phyloP scores from a whole-genome alignment of 345 rosid genomes.

The Diplotaxis tenuifolia region DNA sequence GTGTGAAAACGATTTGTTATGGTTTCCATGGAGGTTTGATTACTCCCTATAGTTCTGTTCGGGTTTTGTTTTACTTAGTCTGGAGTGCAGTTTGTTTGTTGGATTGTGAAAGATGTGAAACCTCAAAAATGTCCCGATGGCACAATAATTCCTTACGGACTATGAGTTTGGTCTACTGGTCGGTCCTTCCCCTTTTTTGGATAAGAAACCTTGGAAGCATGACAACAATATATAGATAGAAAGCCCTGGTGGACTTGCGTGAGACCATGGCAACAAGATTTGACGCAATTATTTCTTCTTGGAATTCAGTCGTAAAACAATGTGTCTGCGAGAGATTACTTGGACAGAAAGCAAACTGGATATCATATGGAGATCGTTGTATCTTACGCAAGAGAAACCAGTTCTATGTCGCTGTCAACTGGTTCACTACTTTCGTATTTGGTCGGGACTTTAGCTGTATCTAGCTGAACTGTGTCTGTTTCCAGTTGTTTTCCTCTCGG shows the following conservation, averaged over 20 bases:
- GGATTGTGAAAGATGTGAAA: slow-evolving; percentile 81
- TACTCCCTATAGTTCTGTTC: neutral
- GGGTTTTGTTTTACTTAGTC: slow-evolving; percentile 47
- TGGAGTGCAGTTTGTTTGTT: slow-evolving; percentile 83
- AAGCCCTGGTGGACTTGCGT: slow-evolving; percentile 91
- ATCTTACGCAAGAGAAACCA: slow-evolving; percentile 59
- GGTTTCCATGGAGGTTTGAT: neutral
- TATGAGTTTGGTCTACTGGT: slow-evolving; percentile 90
- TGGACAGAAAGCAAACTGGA: slow-evolving; percentile 76
- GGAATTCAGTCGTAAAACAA: neutral
- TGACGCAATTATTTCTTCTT: neutral
- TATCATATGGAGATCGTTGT: slow-evolving; percentile 74
- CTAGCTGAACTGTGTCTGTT: slow-evolving; percentile 1
- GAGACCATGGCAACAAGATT: slow-evolving; percentile 76
- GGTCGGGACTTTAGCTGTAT: slow-evolving; percentile 88
- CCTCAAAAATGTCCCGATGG: slow-evolving; percentile 78
- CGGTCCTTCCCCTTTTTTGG: slow-evolving; percentile 75
- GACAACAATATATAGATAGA: no score
- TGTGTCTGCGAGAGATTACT: neutral
- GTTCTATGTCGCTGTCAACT: slow-evolving; percentile 84
- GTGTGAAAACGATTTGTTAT: neutral
- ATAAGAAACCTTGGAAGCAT: no score
- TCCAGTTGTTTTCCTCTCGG: neutral
- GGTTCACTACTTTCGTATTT: slow-evolving; percentile 85
- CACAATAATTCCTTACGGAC: slow-evolving; percentile 80